Conservation (phyloP, 257 asterid species). For the Fraxinus excelsior region DNA sequence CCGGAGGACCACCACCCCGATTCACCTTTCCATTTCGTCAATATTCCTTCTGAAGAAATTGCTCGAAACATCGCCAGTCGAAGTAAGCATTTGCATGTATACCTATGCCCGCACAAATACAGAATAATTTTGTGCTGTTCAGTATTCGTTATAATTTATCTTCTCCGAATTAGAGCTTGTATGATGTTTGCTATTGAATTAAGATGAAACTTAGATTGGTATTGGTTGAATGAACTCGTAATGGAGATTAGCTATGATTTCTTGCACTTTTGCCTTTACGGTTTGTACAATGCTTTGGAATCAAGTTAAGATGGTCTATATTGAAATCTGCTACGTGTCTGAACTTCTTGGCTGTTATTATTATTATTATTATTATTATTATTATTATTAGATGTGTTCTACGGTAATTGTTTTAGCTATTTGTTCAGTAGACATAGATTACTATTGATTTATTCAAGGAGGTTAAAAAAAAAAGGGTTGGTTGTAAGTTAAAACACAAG, state of each 20-base stretch:
- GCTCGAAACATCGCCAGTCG: conserved; percentile 74
- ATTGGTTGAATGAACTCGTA: no score
- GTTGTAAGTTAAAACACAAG: background rate
- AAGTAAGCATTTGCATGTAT: conserved; percentile 47
- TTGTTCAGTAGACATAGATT: background rate
- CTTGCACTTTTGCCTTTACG: no score
- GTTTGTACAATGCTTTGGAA: background rate
- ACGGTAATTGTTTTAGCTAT: background rate
- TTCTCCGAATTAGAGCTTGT: no score
- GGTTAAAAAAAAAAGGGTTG: background rate
- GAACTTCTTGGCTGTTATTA: no score
- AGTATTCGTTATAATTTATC: background rate
- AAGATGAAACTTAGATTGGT: no score
- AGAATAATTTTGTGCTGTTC: background rate
- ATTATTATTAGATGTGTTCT: background rate
- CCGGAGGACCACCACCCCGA: conserved; percentile 85
- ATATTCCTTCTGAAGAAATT: conserved; percentile 77
- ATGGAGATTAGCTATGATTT: no score
- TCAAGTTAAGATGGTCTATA: background rate
- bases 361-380: background rate
- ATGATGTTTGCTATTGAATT: no score
- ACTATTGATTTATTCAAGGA: background rate
- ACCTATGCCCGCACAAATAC: background rate
- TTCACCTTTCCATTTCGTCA: conserved; percentile 92
- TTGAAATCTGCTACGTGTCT: background rate